Conservation (phyloP, 805 yeast genomes). For the Cyberlindnera suaveolens region DNA sequence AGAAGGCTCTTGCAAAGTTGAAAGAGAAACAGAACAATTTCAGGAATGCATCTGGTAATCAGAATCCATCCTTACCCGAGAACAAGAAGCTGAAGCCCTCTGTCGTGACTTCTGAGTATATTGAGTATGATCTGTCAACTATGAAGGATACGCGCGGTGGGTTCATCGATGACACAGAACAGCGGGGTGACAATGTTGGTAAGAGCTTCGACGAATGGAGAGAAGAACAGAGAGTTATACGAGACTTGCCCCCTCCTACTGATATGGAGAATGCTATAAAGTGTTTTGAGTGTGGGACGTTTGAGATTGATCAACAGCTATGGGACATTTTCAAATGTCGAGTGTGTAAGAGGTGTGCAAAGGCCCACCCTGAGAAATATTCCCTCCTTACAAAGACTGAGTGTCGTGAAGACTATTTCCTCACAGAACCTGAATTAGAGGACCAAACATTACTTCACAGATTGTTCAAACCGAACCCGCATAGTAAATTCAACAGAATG, state of each 20-base stretch:
- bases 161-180: slow-evolving; percentile 8
- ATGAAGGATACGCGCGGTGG: slow-evolving; percentile 91
- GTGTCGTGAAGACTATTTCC: slow-evolving; percentile 83
- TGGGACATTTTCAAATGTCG: slow-evolving; percentile 62
- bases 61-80: slow-evolving; percentile 15
- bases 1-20: slow-evolving; percentile 43
- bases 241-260: slow-evolving; percentile 64
- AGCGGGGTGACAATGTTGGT: slow-evolving; percentile 49
- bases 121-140: slow-evolving; percentile 84
- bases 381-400: slow-evolving; percentile 91
- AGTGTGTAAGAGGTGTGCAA: slow-evolving; percentile 77
- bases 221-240: slow-evolving; percentile 36
- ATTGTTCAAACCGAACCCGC: slow-evolving; percentile 90
- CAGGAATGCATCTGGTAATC: slow-evolving; percentile 30
- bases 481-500: slow-evolving; percentile 85
- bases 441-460: slow-evolving; percentile 66
- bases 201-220: slow-evolving; percentile 43
- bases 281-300: slow-evolving; percentile 76
- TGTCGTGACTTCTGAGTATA: slow-evolving; percentile 58
- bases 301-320: slow-evolving; percentile 74
- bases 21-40: slow-evolving; percentile 29
- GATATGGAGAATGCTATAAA: slow-evolving; percentile 70
- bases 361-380: slow-evolving; percentile 77
- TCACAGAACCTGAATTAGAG: slow-evolving; percentile 88
- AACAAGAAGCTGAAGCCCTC: slow-evolving; percentile 29